Evolutionary conservation across 2,329 filamentous ascomycete genomes (phyloP), one percentile per base, ranked within the genome.

Genomic region (Sclerotinia glacialis): DNA sequence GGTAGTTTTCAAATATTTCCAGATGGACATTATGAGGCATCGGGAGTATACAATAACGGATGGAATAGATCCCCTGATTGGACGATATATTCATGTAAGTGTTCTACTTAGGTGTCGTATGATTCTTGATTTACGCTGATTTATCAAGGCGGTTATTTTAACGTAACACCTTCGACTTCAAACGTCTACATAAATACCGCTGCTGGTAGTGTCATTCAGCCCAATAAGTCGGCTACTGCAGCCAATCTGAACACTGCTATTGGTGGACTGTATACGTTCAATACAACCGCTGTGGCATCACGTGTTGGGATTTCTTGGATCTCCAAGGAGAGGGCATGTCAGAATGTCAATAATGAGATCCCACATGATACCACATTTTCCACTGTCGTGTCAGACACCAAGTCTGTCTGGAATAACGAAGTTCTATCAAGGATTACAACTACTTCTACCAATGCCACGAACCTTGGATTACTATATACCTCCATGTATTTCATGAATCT

Each of bases 51-150:
- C 23, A 81, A 89, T 65, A 88, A 87, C 72, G 86, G 87, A 28
- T 89, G 87, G 87, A 90, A 89, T 67, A 78, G 82, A 46, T 81
- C 86, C 1, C 85, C 83, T 0, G 77, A 85, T 56, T 90, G 85
- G 85, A 84, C 80, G 0, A 84, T 88, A 16, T 85, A 84, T 72
- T 86, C 86, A 75, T 89, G 88, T 73, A 87, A 60, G 69, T 80
- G 11, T 79, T 77, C 23, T 71, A 28, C 67, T 12, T 37, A 37
- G 12, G 31, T 28, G n/a, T 52, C 31, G 72, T 77, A 61, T 49
- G 21, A 42, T 21, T 28, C 12, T 42, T 44, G n/a, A n/a, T 56
- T 16, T 44, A 28, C 18, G 26, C 67, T 69, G 14, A 68, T 46
- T 3, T 55, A 37, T 62, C 1, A 16, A 73, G 72, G 72, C 58